Evolutionary conservation across 139 green algal species (phyloP), one percentile per base, ranked within the genome.

Genomic region (Chlamydomonas sp.): DNA sequence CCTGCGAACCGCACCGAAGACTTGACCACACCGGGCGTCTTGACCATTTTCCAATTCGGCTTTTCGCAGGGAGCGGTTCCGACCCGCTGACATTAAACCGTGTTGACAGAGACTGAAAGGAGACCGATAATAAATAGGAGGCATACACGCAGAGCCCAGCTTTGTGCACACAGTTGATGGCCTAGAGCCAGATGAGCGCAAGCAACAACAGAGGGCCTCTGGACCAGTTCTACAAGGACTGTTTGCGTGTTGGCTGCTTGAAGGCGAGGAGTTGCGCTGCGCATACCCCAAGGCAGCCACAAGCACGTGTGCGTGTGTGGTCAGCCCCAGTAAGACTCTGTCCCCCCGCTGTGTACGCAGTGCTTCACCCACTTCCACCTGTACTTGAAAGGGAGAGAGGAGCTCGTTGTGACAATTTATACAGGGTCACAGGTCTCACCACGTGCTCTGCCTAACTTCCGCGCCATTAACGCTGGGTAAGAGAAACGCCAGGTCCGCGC

Each of bases 151-250:
- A 49, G 31, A 49, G 31, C 31, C 31, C 31, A 49, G 31, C 31
- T 74, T 74, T 12, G 10, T 18, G 15, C 12, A 31, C 15, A 74
- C 68, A 7, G 68, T 15, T 74, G 15, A 18, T 5, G 14, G 18
- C 4, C 68, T 74, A 31, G 7, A 72, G 9, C 20, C 5, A 4
- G 20, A 87, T 87, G 72, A 80, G 61, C 59, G 60, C 73, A 81
- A 63, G 5, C 76, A 85, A 61, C 1, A 82, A 85, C 31, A 5
- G 80, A 57, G 89, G 89, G 5, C 91, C 93, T 1, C 76, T 95
- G 17, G 93, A 96, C 76, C 72, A 89, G 71, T 96, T 96, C 68
- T 96, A 96, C 86, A 95, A 92, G 79, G 93, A 96, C 68, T 93
- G 91, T 73, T 69, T 96, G 63, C 80, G 89, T 0, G 18, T 96